Evolutionary conservation across 176 grass and related monocot genomes (phyloP).

Genomic region (Elaeis guineensis): DNA sequence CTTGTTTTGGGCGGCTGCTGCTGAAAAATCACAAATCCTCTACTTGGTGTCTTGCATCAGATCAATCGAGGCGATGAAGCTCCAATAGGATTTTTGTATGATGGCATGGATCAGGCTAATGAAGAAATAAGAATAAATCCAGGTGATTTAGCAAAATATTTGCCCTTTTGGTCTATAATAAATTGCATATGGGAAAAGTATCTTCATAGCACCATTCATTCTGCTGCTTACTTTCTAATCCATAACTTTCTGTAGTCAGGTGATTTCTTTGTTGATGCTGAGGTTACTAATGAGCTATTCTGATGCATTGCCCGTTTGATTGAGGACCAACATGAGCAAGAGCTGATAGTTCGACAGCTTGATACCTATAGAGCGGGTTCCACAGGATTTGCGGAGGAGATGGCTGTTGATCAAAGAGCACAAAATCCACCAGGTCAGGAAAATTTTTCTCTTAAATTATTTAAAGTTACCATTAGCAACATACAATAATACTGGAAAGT

Average conservation of each 20-base stretch:
- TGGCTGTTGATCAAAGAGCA: slow-evolving; percentile 25
- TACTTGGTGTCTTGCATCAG: slow-evolving; percentile 37
- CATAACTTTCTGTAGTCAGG: slow-evolving; percentile 37
- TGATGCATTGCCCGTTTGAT: slow-evolving; percentile 33
- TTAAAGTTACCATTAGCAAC: too few species aligned
- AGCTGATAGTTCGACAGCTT: slow-evolving; percentile 27
- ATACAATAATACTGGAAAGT: too few species aligned
- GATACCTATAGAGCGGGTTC: slow-evolving; percentile 37
- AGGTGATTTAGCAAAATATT: neutral
- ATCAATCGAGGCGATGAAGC: slow-evolving; percentile 34
- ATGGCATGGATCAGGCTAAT: slow-evolving; percentile 25
- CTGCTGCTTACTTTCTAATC: slow-evolving; percentile 57
- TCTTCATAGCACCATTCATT: slow-evolving; percentile 66
- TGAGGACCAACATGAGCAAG: slow-evolving; percentile 23
- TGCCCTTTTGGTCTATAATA: too few species aligned
- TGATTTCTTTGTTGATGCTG: slow-evolving; percentile 35
- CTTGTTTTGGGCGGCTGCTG: slow-evolving; percentile 56
- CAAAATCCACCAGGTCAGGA: slow-evolving; percentile 48
- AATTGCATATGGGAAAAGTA: slow-evolving; percentile 45
- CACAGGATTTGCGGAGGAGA: slow-evolving; percentile 31
- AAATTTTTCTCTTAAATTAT: neutral
- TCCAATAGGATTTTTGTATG: too few species aligned
- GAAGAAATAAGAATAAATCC: slow-evolving; percentile 46
- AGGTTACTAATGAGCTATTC: slow-evolving; percentile 46
- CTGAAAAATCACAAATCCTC: slow-evolving; percentile 53